Evolutionary conservation across 1,284 basidiomycete species (phyloP).

Genomic region (Pseudozyma hubeiensis): DNA sequence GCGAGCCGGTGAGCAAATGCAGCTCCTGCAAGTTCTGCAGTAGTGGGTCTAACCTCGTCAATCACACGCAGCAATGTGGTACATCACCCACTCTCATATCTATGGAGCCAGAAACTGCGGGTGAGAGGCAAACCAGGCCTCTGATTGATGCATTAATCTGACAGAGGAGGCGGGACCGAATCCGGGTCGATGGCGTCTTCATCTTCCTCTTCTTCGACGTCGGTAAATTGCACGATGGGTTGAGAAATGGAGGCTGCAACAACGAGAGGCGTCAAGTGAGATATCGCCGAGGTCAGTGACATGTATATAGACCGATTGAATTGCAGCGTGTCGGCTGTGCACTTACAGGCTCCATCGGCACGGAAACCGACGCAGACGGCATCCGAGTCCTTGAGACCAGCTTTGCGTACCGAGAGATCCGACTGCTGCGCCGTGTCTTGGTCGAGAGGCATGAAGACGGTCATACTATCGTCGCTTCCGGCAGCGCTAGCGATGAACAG

Average conservation of each 20-base stretch:
- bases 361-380: slow-evolving; percentile 43
- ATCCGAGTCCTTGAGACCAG: slow-evolving; percentile 46
- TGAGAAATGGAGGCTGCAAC: slow-evolving; percentile 37
- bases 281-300: background rate
- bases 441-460: slow-evolving; percentile 46
- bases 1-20: background rate
- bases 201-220: slow-evolving; percentile 40
- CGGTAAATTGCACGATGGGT: slow-evolving; percentile 40
- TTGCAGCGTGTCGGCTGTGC: too few species aligned
- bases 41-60: background rate
- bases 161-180: slow-evolving; percentile 35
- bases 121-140: background rate
- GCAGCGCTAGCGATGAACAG: slow-evolving; percentile 40
- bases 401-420: slow-evolving; percentile 34
- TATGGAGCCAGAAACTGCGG: too few species aligned
- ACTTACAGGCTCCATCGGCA: slow-evolving; percentile 39
- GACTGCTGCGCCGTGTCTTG: slow-evolving; percentile 15
- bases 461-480: slow-evolving; percentile 30
- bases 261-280: background rate
- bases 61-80: too few species aligned
- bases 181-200: slow-evolving; percentile 28
- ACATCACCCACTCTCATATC: too few species aligned
- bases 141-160: slow-evolving; percentile 6
- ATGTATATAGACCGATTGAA: background rate
- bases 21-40: background rate